Base-by-base conservation (phyloP, 2,329 filamentous ascomycete species). In the Ambrosiella xylebori region DNA sequence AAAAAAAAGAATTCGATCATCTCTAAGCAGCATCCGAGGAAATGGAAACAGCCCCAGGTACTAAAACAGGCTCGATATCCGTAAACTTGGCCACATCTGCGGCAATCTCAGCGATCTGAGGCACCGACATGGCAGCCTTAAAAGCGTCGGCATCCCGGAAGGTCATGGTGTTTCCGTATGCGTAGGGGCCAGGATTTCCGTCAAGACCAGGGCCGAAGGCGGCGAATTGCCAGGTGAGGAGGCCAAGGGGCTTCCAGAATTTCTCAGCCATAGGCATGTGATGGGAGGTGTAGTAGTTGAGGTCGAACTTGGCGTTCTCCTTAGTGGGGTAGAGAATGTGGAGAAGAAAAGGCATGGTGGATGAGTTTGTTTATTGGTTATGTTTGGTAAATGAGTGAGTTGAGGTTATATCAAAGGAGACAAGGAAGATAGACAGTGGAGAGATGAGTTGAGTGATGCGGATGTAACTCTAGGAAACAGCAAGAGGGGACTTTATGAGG, bases 291-390 rank as follows among this genome's bases (percentile, higher is more conserved):
- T 57, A 57, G 47, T 57, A 64, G 49, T 60, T 55, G 9, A 63
- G 38, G 27, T 61, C 57, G 38, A 64, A 62, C 13, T 56, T 57
- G 27, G 59, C 40, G 11, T 61, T 50, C 9, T 59, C 56, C 11
- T 37, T 54, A 19, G 59, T 13, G 2, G 62, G 55, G 53, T 63
- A 55, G 52, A 57, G 55, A 11, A 57, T 57, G 19, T 57, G 56
- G 12, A 57, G 11, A 19, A 53, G 11, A 36, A 57, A 57, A 44
- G 56, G 49, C 47, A 57, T 57, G 7, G 36, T 57, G 38, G 47
- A 12, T 35, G 54, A 13, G 15, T 35, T 15, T 27, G 17, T 2
- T 35, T 17, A 41, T 41, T 41, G 44, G 19, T 47, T 2, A 15
- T n/a, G 1, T 8, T 13, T 47, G 44, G 44, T 47, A 8, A 47